Conservation (phyloP, 2,329 filamentous ascomycete genomes). For the Alternaria gaisen region DNA sequence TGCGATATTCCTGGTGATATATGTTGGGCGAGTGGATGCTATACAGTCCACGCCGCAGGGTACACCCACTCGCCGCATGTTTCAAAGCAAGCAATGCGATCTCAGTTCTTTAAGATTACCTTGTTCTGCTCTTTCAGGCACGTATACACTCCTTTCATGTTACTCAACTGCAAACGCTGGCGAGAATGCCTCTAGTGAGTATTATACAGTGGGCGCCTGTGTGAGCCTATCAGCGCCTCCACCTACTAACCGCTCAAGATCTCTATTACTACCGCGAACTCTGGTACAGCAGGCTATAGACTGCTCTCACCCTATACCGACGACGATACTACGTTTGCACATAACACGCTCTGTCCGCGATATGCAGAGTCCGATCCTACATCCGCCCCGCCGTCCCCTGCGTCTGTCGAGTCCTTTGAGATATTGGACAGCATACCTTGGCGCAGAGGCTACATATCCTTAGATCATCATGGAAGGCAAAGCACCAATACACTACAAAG, state of each 20-base stretch:
- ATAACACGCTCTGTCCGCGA: constrained; percentile 41
- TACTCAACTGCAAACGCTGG: constrained; percentile 9
- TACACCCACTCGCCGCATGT: constrained; percentile 29
- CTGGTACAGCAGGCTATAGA: constrained; percentile 33
- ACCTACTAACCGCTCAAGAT: constrained; percentile 33
- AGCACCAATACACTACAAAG: constrained; percentile 13
- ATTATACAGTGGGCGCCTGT: constrained; percentile 24
- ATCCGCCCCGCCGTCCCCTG: constrained; percentile 46
- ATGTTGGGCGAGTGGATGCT: constrained; percentile 33
- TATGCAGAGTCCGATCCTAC: constrained; percentile 44
- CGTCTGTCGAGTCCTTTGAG: constrained; percentile 48
- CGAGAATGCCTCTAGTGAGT: constrained; percentile 41
- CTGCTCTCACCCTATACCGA: constrained; percentile 41
- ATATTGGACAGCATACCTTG: constrained; percentile 45
- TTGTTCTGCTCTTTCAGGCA: constrained; percentile 16
- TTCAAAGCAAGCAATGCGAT: constrained; percentile 36
- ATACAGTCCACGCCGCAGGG: constrained; percentile 32
- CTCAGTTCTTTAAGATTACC: constrained; percentile 22
- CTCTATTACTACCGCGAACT: constrained; percentile 22
- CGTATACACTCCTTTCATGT: constrained; percentile 5
- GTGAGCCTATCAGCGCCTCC: constrained; percentile 25
- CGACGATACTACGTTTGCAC: constrained; percentile 32
- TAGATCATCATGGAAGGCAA: constrained; percentile 9
- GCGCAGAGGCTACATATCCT: constrained; percentile 38
- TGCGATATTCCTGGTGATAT: constrained; percentile 21